A percentile compares a stretch with the other conserved stretches of the same genome.
Conservation (phyloP, 2,329 filamentous ascomycete genomes). For the Neonectria punicea region DNA sequence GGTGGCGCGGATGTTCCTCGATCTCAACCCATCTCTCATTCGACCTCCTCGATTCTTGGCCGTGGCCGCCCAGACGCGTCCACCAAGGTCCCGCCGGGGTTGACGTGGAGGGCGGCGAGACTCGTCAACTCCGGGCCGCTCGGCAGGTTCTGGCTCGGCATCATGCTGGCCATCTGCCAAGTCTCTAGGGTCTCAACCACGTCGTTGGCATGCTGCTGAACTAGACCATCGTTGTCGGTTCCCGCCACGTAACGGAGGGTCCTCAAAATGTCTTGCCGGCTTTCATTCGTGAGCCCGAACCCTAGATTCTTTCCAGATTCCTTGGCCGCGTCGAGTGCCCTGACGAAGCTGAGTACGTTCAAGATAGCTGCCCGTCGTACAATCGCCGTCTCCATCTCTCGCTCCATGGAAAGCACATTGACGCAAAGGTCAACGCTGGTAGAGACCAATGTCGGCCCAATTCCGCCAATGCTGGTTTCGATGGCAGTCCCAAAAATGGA, state of each 20-base stretch:
- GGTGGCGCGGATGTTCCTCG: slow-evolving; percentile 26
- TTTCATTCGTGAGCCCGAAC: slow-evolving; percentile 65
- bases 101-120: slow-evolving; percentile 53
- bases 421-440: slow-evolving; percentile 71
- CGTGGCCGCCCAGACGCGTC: slow-evolving; percentile 43
- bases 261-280: slow-evolving; percentile 69
- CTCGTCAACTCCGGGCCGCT: slow-evolving; percentile 42
- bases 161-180: slow-evolving; percentile 65
- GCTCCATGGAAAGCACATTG: slow-evolving; percentile 71
- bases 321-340: slow-evolving; percentile 65
- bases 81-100: slow-evolving; percentile 40
- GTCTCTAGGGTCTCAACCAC: slow-evolving; percentile 74
- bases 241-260: slow-evolving; percentile 71
- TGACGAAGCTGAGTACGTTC: slow-evolving; percentile 70
- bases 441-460: slow-evolving; percentile 63
- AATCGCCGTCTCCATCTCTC: slow-evolving; percentile 68
- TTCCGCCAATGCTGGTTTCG: slow-evolving; percentile 68
- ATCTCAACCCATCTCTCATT: slow-evolving; percentile 53
- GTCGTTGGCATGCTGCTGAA: slow-evolving; percentile 72
- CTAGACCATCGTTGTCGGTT: slow-evolving; percentile 75
- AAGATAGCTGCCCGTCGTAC: slow-evolving; percentile 74
- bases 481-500: slow-evolving; percentile 70
- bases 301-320: slow-evolving; percentile 58
- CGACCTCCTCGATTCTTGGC: slow-evolving; percentile 69
- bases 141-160: slow-evolving; percentile 49